A percentile compares a stretch with the other conserved stretches of the same genome.
These are phyloP conservation scores for Venturia carpophila DNA, from an alignment of 2,329 filamentous ascomycete genomes.

Conservation along the genomic window DNA sequence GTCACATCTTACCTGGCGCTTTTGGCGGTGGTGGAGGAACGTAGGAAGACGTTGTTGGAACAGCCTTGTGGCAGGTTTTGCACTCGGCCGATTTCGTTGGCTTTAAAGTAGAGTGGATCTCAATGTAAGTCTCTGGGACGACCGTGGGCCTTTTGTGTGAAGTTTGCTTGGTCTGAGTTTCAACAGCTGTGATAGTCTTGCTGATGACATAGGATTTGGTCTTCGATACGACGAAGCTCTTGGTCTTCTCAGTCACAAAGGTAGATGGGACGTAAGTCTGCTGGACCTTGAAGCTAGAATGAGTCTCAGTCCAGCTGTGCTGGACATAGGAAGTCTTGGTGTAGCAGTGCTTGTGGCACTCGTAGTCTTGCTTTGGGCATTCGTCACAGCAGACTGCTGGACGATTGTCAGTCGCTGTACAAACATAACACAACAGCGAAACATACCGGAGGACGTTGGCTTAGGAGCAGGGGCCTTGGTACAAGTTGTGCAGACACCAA, in stretches of 20 bases:
- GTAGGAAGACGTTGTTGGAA: background rate
- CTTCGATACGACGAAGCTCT: constrained; percentile 4
- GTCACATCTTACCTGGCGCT: background rate
- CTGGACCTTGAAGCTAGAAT: background rate
- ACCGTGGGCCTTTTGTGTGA: background rate
- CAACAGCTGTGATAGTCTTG: background rate
- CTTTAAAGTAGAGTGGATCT: constrained; percentile 4
- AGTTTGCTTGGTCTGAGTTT: background rate
- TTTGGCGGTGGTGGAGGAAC: background rate
- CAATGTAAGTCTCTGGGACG: background rate
- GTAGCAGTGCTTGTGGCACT: constrained; percentile 9
- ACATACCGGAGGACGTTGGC: background rate
- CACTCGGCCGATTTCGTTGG: background rate
- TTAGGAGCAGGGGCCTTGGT: background rate
- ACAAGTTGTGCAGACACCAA: constrained; percentile 1
- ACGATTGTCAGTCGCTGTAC: background rate
- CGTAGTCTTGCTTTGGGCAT: background rate
- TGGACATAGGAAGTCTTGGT: constrained; percentile 7
- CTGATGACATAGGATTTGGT: constrained; percentile 8
- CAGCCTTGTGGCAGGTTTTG: background rate
- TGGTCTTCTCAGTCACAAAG: constrained; percentile 1
- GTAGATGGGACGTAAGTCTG: constrained; percentile 1
- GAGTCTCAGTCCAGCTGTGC: constrained; percentile 9
- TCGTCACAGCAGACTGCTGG: constrained; percentile 10
- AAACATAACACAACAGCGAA: background rate